phyloP scores from a whole-genome alignment of 2,329 filamentous ascomycete species.

The Ilyonectria destructans region DNA sequence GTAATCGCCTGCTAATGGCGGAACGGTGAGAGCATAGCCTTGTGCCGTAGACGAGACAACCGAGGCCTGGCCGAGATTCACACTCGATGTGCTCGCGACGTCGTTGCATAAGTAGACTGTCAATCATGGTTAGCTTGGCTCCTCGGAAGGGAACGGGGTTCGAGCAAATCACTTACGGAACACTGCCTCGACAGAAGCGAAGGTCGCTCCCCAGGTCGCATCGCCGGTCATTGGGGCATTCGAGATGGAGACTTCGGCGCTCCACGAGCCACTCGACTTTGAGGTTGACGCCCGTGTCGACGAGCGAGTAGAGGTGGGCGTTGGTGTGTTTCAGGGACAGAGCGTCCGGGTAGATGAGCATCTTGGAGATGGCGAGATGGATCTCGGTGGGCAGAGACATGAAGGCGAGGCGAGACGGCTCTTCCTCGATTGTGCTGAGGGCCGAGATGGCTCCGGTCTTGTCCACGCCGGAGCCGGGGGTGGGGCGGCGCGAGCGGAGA shows the following conservation, averaged over 20 bases:
- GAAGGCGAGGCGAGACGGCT: conserved; percentile 47
- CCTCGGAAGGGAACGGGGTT: too few relatives aligned
- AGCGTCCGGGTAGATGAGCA: conserved; percentile 80
- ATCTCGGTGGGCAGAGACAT: conserved; percentile 76
- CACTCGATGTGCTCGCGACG: conserved; percentile 75
- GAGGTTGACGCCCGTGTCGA: conserved; percentile 76
- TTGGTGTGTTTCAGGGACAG: conserved; percentile 79
- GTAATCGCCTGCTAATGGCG: conserved; percentile 62
- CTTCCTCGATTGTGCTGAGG: neutral
- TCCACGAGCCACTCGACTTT: conserved; percentile 81
- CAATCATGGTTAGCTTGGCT: neutral
- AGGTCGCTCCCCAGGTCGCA: conserved; percentile 74
- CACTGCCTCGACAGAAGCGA: conserved; percentile 73
- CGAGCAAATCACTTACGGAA: conserved; percentile 63
- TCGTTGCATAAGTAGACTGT: conserved; percentile 71
- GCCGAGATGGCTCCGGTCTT: conserved; percentile 19
- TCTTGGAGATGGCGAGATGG: conserved; percentile 73
- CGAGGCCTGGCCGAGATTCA: conserved; percentile 70
- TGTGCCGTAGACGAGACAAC: conserved; percentile 71
- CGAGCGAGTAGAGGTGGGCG: conserved; percentile 74
- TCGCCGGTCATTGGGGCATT: conserved; percentile 73
- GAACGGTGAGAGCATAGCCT: conserved; percentile 62
- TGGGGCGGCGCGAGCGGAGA: conserved; percentile 45
- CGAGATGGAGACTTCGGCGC: conserved; percentile 74
- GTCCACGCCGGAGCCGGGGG: conserved; percentile 38